A percentile compares a stretch with the other conserved stretches of the same genome.
Evolutionary conservation across 2,329 filamentous ascomycete genomes (phyloP).

Genomic region (Ilyonectria robusta): DNA sequence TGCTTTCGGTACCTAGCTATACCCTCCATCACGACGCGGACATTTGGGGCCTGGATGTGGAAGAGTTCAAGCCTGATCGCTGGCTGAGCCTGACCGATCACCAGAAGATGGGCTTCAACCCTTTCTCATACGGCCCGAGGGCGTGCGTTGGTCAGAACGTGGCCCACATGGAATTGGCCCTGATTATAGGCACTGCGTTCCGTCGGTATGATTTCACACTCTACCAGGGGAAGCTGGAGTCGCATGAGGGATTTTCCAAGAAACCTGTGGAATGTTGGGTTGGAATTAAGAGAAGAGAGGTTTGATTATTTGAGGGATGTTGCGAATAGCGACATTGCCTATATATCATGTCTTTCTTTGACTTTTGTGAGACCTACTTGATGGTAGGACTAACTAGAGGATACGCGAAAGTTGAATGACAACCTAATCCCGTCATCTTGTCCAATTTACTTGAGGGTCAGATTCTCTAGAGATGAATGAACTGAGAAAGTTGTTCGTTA

Average conservation of each 20-base stretch:
- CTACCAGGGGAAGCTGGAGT: constrained; percentile 24
- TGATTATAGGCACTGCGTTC: constrained; percentile 28
- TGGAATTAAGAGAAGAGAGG: constrained; percentile 27
- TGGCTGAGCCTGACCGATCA: constrained; percentile 22
- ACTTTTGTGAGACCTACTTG: no score
- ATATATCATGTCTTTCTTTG: no score
- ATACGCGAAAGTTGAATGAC: no score
- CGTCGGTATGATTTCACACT: constrained; percentile 29
- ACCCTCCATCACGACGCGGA: constrained; percentile 33
- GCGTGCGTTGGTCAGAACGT: constrained; percentile 34
- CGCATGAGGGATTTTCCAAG: constrained; percentile 33
- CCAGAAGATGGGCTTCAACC: constrained; percentile 33
- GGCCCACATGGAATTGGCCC: constrained; percentile 32
- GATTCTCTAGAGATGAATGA: no score
- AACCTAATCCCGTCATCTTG: no score
- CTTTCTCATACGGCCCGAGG: constrained; percentile 31
- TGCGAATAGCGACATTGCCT: no score
- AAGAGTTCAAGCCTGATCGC: constrained; percentile 31
- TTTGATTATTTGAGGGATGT: background rate
- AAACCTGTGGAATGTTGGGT: constrained; percentile 36
- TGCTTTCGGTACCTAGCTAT: constrained; percentile 29
- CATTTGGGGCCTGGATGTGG: constrained; percentile 27
- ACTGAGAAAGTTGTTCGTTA: no score
- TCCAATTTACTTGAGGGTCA: no score
- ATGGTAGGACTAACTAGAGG: no score